These are phyloP conservation scores for Maudiozyma humilis DNA, from an alignment of 1,139 yeast genomes.

Conservation along the genomic window DNA sequence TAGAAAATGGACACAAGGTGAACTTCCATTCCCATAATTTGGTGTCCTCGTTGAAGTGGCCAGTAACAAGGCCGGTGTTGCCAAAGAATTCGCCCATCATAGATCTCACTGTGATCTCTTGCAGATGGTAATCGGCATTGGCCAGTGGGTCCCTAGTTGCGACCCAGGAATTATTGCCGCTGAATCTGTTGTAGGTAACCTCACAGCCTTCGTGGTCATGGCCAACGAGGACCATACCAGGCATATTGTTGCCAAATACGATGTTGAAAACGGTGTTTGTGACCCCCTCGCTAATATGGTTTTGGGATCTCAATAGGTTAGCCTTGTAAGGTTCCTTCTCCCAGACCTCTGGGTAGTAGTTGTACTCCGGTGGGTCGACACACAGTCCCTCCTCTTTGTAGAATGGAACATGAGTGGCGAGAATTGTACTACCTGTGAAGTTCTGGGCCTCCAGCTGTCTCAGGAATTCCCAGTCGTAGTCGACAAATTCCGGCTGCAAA, in stretches of 20 bases:
- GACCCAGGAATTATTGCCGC: constrained; percentile 41
- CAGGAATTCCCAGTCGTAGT: constrained; percentile 66
- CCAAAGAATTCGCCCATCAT: constrained; percentile 97
- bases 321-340: constrained; percentile 56
- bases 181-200: constrained; percentile 46
- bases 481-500: constrained; percentile 58
- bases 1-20: constrained; percentile 65
- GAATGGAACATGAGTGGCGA: constrained; percentile 85
- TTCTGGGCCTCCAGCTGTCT: constrained; percentile 44
- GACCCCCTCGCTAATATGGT: constrained; percentile 63
- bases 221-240: constrained; percentile 82
- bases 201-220: constrained; percentile 97
- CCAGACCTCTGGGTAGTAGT: constrained; percentile 49
- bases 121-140: constrained; percentile 37
- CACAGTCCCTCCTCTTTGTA: constrained; percentile 76
- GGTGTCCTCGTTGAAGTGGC: constrained; percentile 41
- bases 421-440: constrained; percentile 70
- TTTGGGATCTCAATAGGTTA: constrained; percentile 74
- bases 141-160: constrained; percentile 39
- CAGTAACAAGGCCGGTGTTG: constrained; percentile 76
- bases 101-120: constrained; percentile 79
- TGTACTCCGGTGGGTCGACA: constrained; percentile 71
- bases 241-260: constrained; percentile 55
- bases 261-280: constrained; percentile 59
- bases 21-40: constrained; percentile 59